Evolutionary conservation across 371 early-diverging fungal species (phyloP).

Genomic region (Parasitella parasitica): DNA sequence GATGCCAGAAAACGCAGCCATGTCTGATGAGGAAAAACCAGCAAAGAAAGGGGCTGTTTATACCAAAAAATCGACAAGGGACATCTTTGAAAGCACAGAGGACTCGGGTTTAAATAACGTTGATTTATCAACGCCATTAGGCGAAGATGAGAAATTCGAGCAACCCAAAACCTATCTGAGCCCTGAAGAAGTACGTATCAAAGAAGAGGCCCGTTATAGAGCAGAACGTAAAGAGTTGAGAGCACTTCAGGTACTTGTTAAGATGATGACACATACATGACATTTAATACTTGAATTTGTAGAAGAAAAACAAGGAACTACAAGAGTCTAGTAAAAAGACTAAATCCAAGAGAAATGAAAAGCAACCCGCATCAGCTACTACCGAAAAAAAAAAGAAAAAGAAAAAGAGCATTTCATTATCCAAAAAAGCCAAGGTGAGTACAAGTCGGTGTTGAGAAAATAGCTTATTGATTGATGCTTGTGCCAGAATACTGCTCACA

Average conservation of each 20-base stretch:
- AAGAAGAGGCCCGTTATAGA: slow-evolving; percentile 55
- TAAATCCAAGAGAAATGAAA: slow-evolving; percentile 1
- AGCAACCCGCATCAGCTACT: not conserved
- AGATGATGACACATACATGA: not conserved
- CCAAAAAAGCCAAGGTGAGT: slow-evolving; percentile 11
- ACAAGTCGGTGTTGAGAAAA: not conserved
- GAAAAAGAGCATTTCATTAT: slow-evolving; percentile 6
- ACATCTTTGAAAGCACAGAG: slow-evolving; percentile 46
- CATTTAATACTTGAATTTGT: not conserved
- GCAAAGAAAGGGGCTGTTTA: slow-evolving; percentile 13
- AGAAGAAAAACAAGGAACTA: slow-evolving; percentile 36
- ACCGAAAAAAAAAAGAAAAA: slow-evolving; percentile 28
- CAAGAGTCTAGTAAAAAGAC: slow-evolving; percentile 1
- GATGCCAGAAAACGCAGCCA: slow-evolving; percentile 65
- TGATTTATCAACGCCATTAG: slow-evolving; percentile 63
- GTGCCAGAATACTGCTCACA: not conserved
- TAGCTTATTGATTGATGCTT: not conserved
- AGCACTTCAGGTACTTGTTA: slow-evolving; percentile 24
- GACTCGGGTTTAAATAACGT: slow-evolving; percentile 50
- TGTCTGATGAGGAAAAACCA: slow-evolving; percentile 50
- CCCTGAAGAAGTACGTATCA: slow-evolving; percentile 61
- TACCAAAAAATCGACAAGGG: slow-evolving; percentile 26
- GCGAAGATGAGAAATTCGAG: slow-evolving; percentile 62
- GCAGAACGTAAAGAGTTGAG: slow-evolving; percentile 41
- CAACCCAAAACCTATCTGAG: slow-evolving; percentile 59